Percentiles rank a stretch among this genome's conserved stretches.
These are phyloP conservation scores for Ganoderma meredithae DNA, from an alignment of 1,284 basidiomycete species.

Conservation along the genomic window DNA sequence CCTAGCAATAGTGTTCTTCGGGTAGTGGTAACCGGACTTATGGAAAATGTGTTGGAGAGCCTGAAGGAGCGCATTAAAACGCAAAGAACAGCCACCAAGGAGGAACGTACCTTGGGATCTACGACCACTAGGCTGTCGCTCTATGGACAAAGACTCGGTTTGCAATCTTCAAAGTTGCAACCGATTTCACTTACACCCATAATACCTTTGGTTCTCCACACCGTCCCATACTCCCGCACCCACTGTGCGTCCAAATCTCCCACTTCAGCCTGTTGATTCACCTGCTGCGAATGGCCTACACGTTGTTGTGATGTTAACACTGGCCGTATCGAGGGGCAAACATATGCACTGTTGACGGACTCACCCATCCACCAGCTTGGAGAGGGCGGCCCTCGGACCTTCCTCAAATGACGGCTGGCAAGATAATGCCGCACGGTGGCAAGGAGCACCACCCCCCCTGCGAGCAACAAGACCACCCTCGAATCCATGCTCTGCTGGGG, in stretches of 20 bases:
- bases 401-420: conserved; percentile 23
- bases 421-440: conserved; percentile 21
- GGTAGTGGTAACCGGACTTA: conserved; percentile 34
- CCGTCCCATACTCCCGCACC: conserved; percentile 42
- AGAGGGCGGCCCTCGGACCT: conserved; percentile 33
- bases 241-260: conserved; percentile 42
- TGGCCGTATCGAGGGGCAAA: neutral
- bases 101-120: conserved; percentile 44
- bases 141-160: conserved; percentile 26
- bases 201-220: conserved; percentile 38
- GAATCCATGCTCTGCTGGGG: conserved; percentile 18
- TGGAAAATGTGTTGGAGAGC: conserved; percentile 47
- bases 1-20: conserved; percentile 40
- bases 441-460: conserved; percentile 19
- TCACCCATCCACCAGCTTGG: conserved; percentile 33
- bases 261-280: conserved; percentile 40
- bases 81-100: neutral
- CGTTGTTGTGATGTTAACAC: neutral
- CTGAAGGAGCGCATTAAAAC: neutral
- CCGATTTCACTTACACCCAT: conserved; percentile 36
- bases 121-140: conserved; percentile 36
- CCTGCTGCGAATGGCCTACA: conserved; percentile 37
- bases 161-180: neutral
- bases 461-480: conserved; percentile 14
- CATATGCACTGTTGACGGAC: conserved; percentile 1